Base-by-base conservation (phyloP, 495 filamentous ascomycete genomes). In the Xanthoparmelia taractica region DNA sequence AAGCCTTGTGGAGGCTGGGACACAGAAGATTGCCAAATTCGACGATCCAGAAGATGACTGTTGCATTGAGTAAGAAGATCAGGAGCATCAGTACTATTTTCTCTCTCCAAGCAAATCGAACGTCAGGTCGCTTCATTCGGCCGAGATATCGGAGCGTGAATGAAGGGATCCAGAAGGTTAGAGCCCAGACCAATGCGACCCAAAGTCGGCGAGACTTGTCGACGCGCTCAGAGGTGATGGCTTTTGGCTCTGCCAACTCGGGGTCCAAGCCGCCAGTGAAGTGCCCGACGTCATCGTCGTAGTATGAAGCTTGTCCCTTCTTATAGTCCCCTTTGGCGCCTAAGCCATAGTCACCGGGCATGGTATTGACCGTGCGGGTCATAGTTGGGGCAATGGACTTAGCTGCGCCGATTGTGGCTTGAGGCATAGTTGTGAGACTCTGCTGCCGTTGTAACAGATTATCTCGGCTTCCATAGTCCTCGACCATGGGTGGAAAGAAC, bases 91-190 rank as follows among this genome's bases (percentile, higher is more conserved):
- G 79, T 8, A 96, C 85, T 45, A 98, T 43, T 75, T 98, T 98
- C 69, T 98, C 94, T 71, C 93, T 79, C 94, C 94, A 98, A 8
- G 94, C 94, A 84, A 97, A 88, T 1, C 94, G 88, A 48, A 98
- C 89, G 75, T 98, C 94, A 2, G 94, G 94, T 48, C 94, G 85
- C 76, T 96, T 96, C 94, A 97, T 98, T 25, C 94, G 87, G 23
- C 94, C 94, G 65, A 97, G 67, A 59, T 82, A 87, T n/a, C 79
- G 79, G 3, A 98, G 82, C 1, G 86, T 58, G 58, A 91, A 91
- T 3, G 92, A 96, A 1, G 94, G 94, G 66, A 96, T 95, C 91
- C 91, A 97, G 70, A 90, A 97, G 2, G 94, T 97, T 56, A 92
- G 65, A 7, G 82, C 79, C 93, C 92, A 97, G 17, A 93, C 89